phyloP scores from a whole-genome alignment of 2,329 filamentous ascomycete genomes.

The Raffaelea deltoideospora region DNA sequence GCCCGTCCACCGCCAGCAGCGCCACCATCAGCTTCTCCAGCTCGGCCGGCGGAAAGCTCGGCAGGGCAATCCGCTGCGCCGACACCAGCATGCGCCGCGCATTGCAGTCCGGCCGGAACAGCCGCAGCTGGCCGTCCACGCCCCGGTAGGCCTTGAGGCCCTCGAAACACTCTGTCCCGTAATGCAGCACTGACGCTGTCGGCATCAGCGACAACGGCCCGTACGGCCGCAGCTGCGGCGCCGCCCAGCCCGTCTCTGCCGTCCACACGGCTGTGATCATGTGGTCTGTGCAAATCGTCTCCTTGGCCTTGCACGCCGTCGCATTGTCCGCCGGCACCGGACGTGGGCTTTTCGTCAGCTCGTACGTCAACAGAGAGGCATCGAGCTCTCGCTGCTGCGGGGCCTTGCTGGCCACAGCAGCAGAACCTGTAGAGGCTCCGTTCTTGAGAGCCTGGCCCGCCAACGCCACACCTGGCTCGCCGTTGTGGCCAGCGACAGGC shows the following conservation, averaged over 20 bases:
- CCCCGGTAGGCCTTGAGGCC: conserved; percentile 72
- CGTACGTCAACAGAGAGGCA: conserved; percentile 45
- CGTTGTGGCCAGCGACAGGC: conserved; percentile 15
- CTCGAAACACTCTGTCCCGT: conserved; percentile 85
- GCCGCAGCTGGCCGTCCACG: conserved; percentile 54
- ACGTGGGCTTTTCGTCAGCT: conserved; percentile 32
- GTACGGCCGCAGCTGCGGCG: conserved; percentile 61
- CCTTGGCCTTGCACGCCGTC: conserved; percentile 27
- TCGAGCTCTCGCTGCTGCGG: conserved; percentile 43
- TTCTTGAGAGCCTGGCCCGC: conserved; percentile 20
- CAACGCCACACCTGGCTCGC: conserved; percentile 33
- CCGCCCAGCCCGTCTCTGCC: conserved; percentile 49
- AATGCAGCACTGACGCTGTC: conserved; percentile 69
- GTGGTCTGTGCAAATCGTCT: conserved; percentile 64
- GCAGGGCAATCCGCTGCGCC: conserved; percentile 54
- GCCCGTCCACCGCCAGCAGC: conserved; percentile 57
- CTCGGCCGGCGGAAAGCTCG: conserved; percentile 54
- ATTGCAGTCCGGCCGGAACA: conserved; percentile 67
- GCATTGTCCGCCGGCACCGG: conserved; percentile 33
- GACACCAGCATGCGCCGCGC: conserved; percentile 48
- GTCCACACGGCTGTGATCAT: conserved; percentile 69
- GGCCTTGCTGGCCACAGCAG: too few relatives aligned
- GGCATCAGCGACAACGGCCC: conserved; percentile 66
- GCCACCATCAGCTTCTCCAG: conserved; percentile 59
- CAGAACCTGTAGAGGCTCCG: too few relatives aligned